Conservation (phyloP, 1,284 basidiomycete species). For the Cutaneotrichosporon sp. region DNA sequence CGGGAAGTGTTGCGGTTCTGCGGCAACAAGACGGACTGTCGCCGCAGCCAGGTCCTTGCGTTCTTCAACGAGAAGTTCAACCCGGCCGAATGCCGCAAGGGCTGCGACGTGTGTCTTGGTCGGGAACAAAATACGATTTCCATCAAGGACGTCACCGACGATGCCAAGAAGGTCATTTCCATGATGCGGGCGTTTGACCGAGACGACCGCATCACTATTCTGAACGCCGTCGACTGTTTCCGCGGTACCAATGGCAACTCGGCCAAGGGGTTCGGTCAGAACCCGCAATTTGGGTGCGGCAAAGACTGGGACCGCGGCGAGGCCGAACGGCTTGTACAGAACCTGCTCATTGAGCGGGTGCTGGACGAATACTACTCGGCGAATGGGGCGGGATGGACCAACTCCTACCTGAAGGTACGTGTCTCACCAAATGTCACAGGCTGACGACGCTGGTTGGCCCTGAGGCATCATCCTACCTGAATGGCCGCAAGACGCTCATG, state of each 20-base stretch:
- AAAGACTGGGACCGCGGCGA: slow-evolving; percentile 37
- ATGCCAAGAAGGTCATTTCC: slow-evolving; percentile 32
- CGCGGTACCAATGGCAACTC: slow-evolving; percentile 32
- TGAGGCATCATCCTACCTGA: slow-evolving; percentile 21
- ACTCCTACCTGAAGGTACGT: slow-evolving; percentile 43
- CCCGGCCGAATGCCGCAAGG: slow-evolving; percentile 38
- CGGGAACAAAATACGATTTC: slow-evolving; percentile 29
- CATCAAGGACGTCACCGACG: slow-evolving; percentile 38
- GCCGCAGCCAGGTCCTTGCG: slow-evolving; percentile 71
- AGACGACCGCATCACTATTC: slow-evolving; percentile 35
- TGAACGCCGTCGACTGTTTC: slow-evolving; percentile 42
- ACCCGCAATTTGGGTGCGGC: slow-evolving; percentile 40
- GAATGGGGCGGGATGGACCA: slow-evolving; percentile 42
- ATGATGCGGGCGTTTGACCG: slow-evolving; percentile 30
- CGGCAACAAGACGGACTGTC: slow-evolving; percentile 74
- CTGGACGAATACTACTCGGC: slow-evolving; percentile 34
- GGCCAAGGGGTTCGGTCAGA: slow-evolving; percentile 30
- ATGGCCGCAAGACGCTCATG: slow-evolving; percentile 23
- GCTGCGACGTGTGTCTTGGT: slow-evolving; percentile 45
- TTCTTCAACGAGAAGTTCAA: slow-evolving; percentile 49
- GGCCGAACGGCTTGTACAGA: slow-evolving; percentile 43
- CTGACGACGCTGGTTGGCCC: slow-evolving; percentile 21
- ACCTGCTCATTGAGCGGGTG: slow-evolving; percentile 38
- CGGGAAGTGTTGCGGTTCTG: slow-evolving; percentile 68
- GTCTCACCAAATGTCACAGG: neutral